Base-by-base conservation (phyloP, 225 moss, liverwort and hornwort species). In the Straminergon stramineum region DNA sequence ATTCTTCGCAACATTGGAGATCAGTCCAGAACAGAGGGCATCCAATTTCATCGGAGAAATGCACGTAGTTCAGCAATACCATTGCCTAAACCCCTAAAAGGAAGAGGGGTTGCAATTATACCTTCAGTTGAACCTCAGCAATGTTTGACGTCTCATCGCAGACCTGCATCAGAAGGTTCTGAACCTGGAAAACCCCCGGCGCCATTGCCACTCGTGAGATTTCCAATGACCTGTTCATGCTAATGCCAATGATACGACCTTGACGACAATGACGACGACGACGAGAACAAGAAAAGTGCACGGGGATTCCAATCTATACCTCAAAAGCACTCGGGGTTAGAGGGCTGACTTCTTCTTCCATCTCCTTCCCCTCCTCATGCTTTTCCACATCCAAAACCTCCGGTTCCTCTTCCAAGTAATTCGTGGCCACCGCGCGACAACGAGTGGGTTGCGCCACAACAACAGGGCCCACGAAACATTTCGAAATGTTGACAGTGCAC, bases 41-140 rank as follows among this genome's bases (percentile, higher is more conserved):
- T 37, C 65, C 64, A 63, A 90, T 85, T 79, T 60, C 82, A 73
- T n/a, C 75, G 28, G 45, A 75, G 30, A 39, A 71, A 43, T 13
- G 21, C 37, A 84, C 20, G 22, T 6, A 56, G 56, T 14, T 63
- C 81, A 86, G 83, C 70, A 89, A 83, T 69, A 82, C 35, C 83
- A 69, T 69, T 78, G 68, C 39, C 75, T 37, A 87, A 86, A 31
- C 39, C 84, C 84, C 79, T 23, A 1, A 55, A 71, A 56, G 52
- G 62, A 5, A 45, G 64, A 91, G 48, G 60, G 14, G 14, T n/a
- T 60, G 82, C 53, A 80, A 75, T 60, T 61, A 52, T 87, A 94
- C 94, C 92, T 94, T 94, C 37, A 94, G 89, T 92, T 94, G 94
- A 55, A 94, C 94, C 90, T 94, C 94, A 15, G 93, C 93, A 87